These are phyloP conservation scores for Metschnikowia reukaufii DNA, from an alignment of 805 yeast genomes.

Conservation along the genomic window DNA sequence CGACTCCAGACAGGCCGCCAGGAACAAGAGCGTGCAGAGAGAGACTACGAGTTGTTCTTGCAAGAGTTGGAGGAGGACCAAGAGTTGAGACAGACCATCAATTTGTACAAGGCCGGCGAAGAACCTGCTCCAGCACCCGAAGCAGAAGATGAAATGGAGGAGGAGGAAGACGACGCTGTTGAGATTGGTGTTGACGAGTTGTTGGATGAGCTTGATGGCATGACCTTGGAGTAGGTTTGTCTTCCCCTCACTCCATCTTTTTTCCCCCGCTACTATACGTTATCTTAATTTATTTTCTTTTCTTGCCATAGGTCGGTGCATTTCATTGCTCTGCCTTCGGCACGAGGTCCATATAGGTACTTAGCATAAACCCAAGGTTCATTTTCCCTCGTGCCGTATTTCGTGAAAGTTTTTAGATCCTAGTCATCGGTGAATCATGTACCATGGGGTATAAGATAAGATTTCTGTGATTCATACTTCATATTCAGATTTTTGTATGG, in stretches of 20 bases:
- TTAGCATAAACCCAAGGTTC: too few relatives aligned
- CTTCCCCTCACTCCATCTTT: too few relatives aligned
- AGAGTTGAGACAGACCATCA: constrained; percentile 88
- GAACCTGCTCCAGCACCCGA: constrained; percentile 29
- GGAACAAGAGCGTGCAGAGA: constrained; percentile 88
- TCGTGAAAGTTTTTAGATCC: too few relatives aligned
- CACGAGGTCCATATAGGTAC: too few relatives aligned
- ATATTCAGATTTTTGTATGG: too few relatives aligned
- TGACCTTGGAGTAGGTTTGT: constrained; percentile 73
- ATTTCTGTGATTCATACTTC: too few relatives aligned
- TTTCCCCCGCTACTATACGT: too few relatives aligned
- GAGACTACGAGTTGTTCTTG: constrained; percentile 91
- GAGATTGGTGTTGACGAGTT: constrained; percentile 87
- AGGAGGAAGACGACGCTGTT: constrained; percentile 82
- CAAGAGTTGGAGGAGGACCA: constrained; percentile 97
- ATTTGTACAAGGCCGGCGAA: constrained; percentile 70
- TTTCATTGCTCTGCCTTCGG: too few relatives aligned
- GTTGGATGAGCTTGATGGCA: constrained; percentile 90
- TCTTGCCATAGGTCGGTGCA: too few relatives aligned
- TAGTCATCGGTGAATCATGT: too few relatives aligned
- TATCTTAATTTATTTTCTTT: background rate
- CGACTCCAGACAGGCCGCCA: constrained; percentile 71
- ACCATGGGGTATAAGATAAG: too few relatives aligned
- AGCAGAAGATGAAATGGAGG: constrained; percentile 46
- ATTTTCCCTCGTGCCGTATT: too few relatives aligned